Base-by-base conservation (phyloP, 805 yeast genomes). In the Pichia deserticola region DNA sequence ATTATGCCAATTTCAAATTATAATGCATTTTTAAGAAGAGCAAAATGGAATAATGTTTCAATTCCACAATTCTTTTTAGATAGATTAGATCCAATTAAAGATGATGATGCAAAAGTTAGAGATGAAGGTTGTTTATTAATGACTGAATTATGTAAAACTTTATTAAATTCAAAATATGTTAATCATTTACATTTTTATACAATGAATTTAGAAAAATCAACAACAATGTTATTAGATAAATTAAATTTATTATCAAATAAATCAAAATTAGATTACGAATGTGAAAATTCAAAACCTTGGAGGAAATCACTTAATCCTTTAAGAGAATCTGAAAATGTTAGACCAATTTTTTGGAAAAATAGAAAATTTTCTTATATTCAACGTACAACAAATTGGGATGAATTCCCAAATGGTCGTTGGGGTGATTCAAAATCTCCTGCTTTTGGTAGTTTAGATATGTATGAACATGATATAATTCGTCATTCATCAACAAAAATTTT, bases 371-470 rank as follows among this genome's bases (percentile, higher is more conserved):
- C 95, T 13, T 92, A 92, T 65, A 81, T 89, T 53, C 78, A 89
- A 44, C 78, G 98, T 66, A 92, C 97, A 8, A 81, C 93, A 29
- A 84, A 85, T 50, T 93, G 99, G 89, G 99, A 93, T 69, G 99
- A 93, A 67, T 93, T 92, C 63, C 99, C 99, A 46, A 93, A 92
- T 67, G 99, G 99, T 53, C 77, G 99, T 71, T 93, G 97, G 90
- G 99, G 99, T 60, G 97, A 93, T 65, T 87, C 97, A 4, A 76
- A 96, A 52, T 93, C 98, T 40, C 99, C 99, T 5, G 98, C 98
- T 2, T 90, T 86, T 69, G 96, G 96, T 60, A 95, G 87, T 56
- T 75, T 89, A 51, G 96, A 88, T 64, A 75, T 86, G 47, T 83
- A 82, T 57, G 93, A 92, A 25, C 79, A 89, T 36, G 82, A 84